phyloP scores from a whole-genome alignment of 2,329 filamentous ascomycete genomes.

The Diaporthe nobilis region DNA sequence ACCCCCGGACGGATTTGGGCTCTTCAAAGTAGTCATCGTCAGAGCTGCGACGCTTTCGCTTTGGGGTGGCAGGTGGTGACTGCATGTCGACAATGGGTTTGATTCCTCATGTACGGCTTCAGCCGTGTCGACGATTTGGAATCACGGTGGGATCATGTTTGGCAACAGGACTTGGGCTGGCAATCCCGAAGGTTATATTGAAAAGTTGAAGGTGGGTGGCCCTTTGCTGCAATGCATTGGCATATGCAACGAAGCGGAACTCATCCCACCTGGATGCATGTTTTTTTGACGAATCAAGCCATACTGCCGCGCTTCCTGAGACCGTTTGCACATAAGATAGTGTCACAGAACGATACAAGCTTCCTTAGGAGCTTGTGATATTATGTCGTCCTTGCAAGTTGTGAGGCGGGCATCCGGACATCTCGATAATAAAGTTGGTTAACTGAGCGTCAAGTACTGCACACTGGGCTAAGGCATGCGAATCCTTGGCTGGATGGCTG shows the following conservation, averaged over 20 bases:
- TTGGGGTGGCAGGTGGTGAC: constrained; percentile 5
- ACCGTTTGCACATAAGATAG: background rate
- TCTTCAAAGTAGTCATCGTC: background rate
- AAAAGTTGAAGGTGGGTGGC: background rate
- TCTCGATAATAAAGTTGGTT: background rate
- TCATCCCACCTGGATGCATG: background rate
- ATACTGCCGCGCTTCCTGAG: no score
- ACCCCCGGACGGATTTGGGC: background rate
- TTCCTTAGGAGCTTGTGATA: background rate
- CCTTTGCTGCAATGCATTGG: background rate
- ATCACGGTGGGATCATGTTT: background rate
- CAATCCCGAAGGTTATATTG: background rate
- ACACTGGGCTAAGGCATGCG: background rate
- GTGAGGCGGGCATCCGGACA: background rate
- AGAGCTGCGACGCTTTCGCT: constrained; percentile 2
- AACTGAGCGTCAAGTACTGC: background rate
- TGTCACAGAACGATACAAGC: background rate
- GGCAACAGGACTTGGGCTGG: background rate
- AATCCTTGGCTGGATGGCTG: constrained; percentile 2
- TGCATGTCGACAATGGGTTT: background rate
- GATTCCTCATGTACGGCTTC: background rate
- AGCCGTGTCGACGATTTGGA: background rate
- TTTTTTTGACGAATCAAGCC: background rate
- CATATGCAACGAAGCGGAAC: background rate
- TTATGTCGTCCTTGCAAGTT: background rate